Percentiles rank a stretch among this genome's conserved stretches.
Evolutionary conservation across 2,329 filamentous ascomycete genomes (phyloP).

Genomic region (Aspergillus cejpii): DNA sequence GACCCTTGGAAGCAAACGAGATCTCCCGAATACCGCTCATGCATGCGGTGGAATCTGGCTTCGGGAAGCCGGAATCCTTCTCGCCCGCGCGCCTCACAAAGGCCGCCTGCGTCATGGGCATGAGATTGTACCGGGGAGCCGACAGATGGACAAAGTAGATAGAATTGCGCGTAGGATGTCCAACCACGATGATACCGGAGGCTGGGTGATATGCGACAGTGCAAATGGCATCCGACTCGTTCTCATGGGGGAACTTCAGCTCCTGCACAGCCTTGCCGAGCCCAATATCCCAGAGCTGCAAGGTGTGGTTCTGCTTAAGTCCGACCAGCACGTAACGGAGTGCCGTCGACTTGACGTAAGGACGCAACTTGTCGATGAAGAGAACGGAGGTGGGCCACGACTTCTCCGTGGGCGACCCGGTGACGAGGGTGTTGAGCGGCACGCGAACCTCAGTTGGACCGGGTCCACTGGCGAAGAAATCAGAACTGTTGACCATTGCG

Average conservation of each 20-base stretch:
- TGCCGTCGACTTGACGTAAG: slow-evolving; percentile 82
- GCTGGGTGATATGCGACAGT: slow-evolving; percentile 90
- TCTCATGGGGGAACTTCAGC: slow-evolving; percentile 90
- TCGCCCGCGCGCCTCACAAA: slow-evolving; percentile 73
- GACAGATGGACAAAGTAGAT: slow-evolving; percentile 96
- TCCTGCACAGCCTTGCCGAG: slow-evolving; percentile 94
- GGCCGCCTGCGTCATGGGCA: slow-evolving; percentile 73
- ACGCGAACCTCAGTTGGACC: slow-evolving; percentile 69
- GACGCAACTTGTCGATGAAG: slow-evolving; percentile 91
- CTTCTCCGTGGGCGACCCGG: slow-evolving; percentile 81
- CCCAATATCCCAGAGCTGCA: slow-evolving; percentile 96
- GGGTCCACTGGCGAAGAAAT: slow-evolving; percentile 36
- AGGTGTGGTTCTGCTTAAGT: slow-evolving; percentile 97
- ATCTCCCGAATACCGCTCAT: slow-evolving; percentile 96
- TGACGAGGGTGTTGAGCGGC: slow-evolving; percentile 78
- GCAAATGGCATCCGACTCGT: slow-evolving; percentile 95
- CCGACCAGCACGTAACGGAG: slow-evolving; percentile 93
- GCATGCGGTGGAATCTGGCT: slow-evolving; percentile 90
- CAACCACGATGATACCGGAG: slow-evolving; percentile 88
- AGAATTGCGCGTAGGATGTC: slow-evolving; percentile 93
- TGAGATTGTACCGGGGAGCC: slow-evolving; percentile 81
- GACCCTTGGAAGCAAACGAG: slow-evolving; percentile 78
- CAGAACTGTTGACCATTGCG: slow-evolving; percentile 55
- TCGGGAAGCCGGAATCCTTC: slow-evolving; percentile 65
- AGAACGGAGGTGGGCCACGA: slow-evolving; percentile 95